These are phyloP conservation scores for Ashbya aceris DNA, from an alignment of 1,139 yeast genomes.

Conservation along the genomic window DNA sequence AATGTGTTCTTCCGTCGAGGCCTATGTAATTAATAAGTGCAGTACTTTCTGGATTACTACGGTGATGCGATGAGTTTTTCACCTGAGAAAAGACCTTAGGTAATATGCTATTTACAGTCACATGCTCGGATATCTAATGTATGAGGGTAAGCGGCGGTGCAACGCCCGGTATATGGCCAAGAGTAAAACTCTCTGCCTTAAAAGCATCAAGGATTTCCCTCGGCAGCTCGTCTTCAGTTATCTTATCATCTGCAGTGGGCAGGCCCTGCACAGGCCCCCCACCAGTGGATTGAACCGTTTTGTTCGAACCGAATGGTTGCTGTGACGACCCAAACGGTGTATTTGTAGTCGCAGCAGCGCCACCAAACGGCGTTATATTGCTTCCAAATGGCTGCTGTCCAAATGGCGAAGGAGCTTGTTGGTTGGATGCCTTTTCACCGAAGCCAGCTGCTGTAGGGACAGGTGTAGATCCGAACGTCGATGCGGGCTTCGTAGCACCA, in stretches of 20 bases:
- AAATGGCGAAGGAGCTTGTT: too few species aligned
- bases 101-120: too few species aligned
- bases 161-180: constrained; percentile 70
- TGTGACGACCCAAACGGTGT: not conserved
- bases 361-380: not conserved
- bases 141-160: constrained; percentile 52
- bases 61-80: too few species aligned
- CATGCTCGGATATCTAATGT: not conserved
- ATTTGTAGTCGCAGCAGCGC: not conserved
- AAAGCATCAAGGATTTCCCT: constrained; percentile 42
- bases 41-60: too few species aligned
- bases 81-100: too few species aligned
- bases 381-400: too few species aligned
- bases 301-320: not conserved
- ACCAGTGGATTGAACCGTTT: not conserved
- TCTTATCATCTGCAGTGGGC: constrained; percentile 27
- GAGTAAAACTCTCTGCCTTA: constrained; percentile 39
- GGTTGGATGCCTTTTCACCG: not conserved
- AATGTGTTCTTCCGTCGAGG: too few species aligned
- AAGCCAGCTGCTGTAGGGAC: not conserved
- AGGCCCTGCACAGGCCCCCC: constrained; percentile 30
- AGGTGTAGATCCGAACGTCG: constrained; percentile 5
- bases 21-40: too few species aligned
- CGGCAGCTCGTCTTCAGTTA: constrained; percentile 33
- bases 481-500: not conserved